These are phyloP conservation scores for Dothistroma pini DNA, from an alignment of 2,329 filamentous ascomycete genomes.

Conservation along the genomic window DNA sequence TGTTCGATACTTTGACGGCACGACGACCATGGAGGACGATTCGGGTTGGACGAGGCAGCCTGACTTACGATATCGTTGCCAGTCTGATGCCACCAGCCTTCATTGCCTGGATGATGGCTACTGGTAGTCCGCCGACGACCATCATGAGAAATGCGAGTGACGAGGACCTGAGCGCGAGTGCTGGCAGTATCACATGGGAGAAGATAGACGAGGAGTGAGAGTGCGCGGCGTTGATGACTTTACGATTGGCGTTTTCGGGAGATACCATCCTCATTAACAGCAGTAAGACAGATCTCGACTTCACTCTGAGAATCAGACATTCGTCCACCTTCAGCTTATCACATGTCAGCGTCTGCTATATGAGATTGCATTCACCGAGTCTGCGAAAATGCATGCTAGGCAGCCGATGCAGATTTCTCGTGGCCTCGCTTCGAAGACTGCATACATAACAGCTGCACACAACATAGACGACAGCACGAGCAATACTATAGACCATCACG, in stretches of 20 bases:
- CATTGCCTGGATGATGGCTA: constrained; percentile 92
- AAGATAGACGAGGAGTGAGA: constrained; percentile 37
- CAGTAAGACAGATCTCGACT: background rate
- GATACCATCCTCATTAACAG: constrained; percentile 1
- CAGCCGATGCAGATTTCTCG: too few relatives aligned
- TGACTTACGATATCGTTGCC: constrained; percentile 81
- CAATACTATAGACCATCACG: too few relatives aligned
- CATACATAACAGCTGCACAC: too few relatives aligned
- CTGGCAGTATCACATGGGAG: constrained; percentile 48
- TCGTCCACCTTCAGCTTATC: too few relatives aligned
- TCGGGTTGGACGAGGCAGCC: constrained; percentile 78
- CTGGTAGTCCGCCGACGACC: constrained; percentile 42
- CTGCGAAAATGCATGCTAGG: too few relatives aligned
- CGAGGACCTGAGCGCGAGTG: constrained; percentile 37
- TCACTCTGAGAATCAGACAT: background rate
- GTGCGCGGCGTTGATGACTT: background rate
- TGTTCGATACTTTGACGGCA: constrained; percentile 83
- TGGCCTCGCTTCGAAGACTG: too few relatives aligned
- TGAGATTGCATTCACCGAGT: too few relatives aligned
- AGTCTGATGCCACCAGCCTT: constrained; percentile 71
- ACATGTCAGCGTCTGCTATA: too few relatives aligned
- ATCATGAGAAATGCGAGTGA: constrained; percentile 25
- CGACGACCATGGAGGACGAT: constrained; percentile 59
- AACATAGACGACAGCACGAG: too few relatives aligned
- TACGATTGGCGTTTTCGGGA: background rate